Conservation (phyloP, 2,329 filamentous ascomycete genomes). For the Penicillium sclerotigenum region DNA sequence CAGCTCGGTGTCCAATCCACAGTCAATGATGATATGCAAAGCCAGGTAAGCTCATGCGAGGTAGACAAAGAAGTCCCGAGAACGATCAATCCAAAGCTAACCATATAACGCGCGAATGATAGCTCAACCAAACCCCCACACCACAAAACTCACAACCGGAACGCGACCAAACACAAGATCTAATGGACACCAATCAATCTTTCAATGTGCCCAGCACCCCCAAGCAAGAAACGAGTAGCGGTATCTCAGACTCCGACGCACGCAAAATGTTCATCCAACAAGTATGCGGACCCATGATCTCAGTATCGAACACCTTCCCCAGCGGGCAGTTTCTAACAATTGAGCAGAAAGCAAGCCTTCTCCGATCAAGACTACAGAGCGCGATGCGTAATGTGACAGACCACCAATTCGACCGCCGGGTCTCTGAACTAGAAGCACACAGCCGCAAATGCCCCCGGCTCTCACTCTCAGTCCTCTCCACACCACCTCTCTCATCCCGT, state of each 20-base stretch:
- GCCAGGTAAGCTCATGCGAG: slow-evolving; percentile 17
- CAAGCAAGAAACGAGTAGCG: slow-evolving; percentile 14
- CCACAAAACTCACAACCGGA: slow-evolving; percentile 20
- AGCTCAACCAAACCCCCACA: slow-evolving; percentile 18
- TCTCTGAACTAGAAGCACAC: slow-evolving; percentile 42
- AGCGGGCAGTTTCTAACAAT: slow-evolving; percentile 12
- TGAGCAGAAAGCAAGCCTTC: slow-evolving; percentile 41
- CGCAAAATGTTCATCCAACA: slow-evolving; percentile 43
- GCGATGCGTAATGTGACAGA: slow-evolving; percentile 41
- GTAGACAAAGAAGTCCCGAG: neutral
- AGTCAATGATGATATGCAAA: slow-evolving; percentile 12
- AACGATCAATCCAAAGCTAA: neutral
- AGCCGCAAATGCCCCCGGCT: slow-evolving; percentile 36
- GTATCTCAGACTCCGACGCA: slow-evolving; percentile 36
- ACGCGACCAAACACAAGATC: slow-evolving; percentile 14
- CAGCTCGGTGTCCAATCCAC: slow-evolving; percentile 14
- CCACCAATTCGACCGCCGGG: slow-evolving; percentile 39
- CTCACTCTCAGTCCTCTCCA: slow-evolving; percentile 22
- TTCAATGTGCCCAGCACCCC: slow-evolving; percentile 10
- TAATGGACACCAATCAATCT: slow-evolving; percentile 10
- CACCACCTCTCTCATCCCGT: slow-evolving; percentile 16
- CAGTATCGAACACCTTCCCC: neutral
- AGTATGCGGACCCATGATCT: slow-evolving; percentile 28
- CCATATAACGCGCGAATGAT: neutral
- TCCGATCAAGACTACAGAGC: slow-evolving; percentile 38